Evolutionary conservation across 2,329 filamentous ascomycete species (phyloP).

Genomic region (Fusarium sp.): DNA sequence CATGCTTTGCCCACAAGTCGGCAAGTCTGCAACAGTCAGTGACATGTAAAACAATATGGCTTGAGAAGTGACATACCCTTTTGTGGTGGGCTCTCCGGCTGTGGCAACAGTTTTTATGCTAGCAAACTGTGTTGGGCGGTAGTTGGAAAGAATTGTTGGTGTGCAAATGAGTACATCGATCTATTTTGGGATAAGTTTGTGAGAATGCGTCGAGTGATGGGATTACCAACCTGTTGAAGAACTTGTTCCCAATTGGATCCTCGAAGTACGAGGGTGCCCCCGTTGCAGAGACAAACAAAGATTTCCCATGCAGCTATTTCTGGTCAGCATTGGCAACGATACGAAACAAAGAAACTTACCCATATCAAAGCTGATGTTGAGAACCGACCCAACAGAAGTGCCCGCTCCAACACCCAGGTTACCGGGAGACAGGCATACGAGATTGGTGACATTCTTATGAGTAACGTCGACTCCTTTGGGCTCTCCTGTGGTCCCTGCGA

Average conservation of each 20-base stretch:
- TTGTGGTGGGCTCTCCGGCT: constrained; percentile 65
- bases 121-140: constrained; percentile 58
- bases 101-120: constrained; percentile 65
- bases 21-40: constrained; percentile 55
- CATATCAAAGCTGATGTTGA: constrained; percentile 72
- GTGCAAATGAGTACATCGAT: constrained; percentile 66
- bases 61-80: constrained; percentile 50
- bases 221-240: constrained; percentile 55
- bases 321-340: constrained; percentile 20
- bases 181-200: constrained; percentile 44
- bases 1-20: constrained; percentile 64
- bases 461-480: constrained; percentile 70
- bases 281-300: constrained; percentile 67
- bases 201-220: neutral
- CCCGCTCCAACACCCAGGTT: constrained; percentile 62
- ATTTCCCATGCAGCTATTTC: constrained; percentile 68
- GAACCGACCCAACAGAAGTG: constrained; percentile 64
- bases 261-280: constrained; percentile 65
- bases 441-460: constrained; percentile 66
- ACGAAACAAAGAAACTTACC: constrained; percentile 54
- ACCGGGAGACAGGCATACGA: constrained; percentile 62
- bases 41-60: neutral
- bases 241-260: constrained; percentile 61
- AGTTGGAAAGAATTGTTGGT: constrained; percentile 64
- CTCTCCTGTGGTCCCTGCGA: constrained; percentile 62